phyloP scores from a whole-genome alignment of 2,329 filamentous ascomycete species.

The Aspergillus sp. region DNA sequence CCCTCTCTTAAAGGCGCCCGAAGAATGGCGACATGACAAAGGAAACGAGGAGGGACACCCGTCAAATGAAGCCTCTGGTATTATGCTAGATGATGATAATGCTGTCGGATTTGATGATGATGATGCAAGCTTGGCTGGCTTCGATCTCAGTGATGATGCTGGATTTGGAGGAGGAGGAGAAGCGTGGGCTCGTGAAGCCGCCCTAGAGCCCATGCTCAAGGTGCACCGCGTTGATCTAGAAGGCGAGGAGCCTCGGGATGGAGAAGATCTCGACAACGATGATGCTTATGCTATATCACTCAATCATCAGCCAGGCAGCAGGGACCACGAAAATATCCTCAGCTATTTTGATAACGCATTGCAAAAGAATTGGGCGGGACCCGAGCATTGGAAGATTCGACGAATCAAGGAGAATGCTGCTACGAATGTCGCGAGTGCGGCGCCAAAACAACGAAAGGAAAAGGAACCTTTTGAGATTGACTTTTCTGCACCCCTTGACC shows the following conservation, averaged over 20 bases:
- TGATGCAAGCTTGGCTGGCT: conserved; percentile 68
- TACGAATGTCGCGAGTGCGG: conserved; percentile 42
- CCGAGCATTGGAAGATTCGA: conserved; percentile 97
- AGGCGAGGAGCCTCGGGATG: conserved; percentile 53
- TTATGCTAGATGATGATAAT: conserved; percentile 85
- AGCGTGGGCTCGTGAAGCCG: conserved; percentile 89
- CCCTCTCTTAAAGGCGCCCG: conserved; percentile 84
- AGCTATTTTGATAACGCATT: conserved; percentile 96
- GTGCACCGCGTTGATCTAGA: conserved; percentile 61
- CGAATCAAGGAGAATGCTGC: conserved; percentile 79
- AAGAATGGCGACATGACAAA: conserved; percentile 76
- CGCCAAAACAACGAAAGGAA: conserved; percentile 73
- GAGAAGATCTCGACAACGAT: conserved; percentile 61
- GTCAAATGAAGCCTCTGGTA: conserved; percentile 69
- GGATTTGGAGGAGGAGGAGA: conserved; percentile 96
- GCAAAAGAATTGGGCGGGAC: conserved; percentile 95
- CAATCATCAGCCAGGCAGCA: conserved; percentile 66
- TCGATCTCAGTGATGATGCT: conserved; percentile 67
- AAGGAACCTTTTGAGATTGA: conserved; percentile 97
- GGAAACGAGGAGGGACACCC: conserved; percentile 54
- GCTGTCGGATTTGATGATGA: conserved; percentile 79
- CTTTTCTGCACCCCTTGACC: conserved; percentile 74
- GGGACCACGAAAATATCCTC: conserved; percentile 87
- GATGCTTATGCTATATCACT: conserved; percentile 80
- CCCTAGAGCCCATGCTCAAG: conserved; percentile 80